Evolutionary conservation across 2,329 filamentous ascomycete genomes (phyloP).

Genomic region (Pseudopyrenochaeta lycopersici): DNA sequence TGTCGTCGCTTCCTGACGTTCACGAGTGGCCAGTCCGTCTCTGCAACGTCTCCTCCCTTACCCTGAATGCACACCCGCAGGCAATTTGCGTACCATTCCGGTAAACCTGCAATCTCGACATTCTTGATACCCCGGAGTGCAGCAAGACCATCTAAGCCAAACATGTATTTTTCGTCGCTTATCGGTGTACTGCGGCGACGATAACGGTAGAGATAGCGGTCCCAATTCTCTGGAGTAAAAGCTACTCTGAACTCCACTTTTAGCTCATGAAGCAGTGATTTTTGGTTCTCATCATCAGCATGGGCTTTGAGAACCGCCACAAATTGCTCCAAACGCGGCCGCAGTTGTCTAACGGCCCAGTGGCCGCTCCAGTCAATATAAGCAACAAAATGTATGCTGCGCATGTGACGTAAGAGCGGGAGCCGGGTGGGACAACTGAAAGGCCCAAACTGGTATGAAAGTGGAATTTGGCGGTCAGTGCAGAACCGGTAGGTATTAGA

Average conservation of each 20-base stretch:
- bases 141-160: conserved; percentile 26
- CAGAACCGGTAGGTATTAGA: conserved; percentile 29
- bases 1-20: conserved; percentile 6
- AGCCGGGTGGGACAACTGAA: conserved; percentile 18
- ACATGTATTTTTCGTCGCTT: conserved; percentile 19
- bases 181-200: too few relatives aligned
- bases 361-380: conserved; percentile 2
- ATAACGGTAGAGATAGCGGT: too few relatives aligned
- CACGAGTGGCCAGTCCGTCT: conserved; percentile 27
- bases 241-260: conserved; percentile 1
- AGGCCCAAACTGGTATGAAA: conserved; percentile 26
- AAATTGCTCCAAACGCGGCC: conserved; percentile 28
- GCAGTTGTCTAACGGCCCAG: conserved; percentile 24
- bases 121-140: conserved; percentile 24
- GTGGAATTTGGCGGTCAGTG: conserved; percentile 15
- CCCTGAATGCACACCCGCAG: conserved; percentile 30
- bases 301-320: conserved; percentile 29
- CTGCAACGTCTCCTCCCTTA: conserved; percentile 22
- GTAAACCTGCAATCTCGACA: conserved; percentile 20
- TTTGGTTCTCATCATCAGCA: conserved; percentile 21
- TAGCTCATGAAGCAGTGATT: conserved; percentile 24
- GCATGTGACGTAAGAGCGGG: conserved; percentile 25
- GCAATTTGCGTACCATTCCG: conserved; percentile 30
- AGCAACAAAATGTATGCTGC: conserved; percentile 21
- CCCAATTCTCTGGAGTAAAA: neutral